Conservation (phyloP, 148 eudicot species). For the Heliamphora exappendiculata region DNA sequence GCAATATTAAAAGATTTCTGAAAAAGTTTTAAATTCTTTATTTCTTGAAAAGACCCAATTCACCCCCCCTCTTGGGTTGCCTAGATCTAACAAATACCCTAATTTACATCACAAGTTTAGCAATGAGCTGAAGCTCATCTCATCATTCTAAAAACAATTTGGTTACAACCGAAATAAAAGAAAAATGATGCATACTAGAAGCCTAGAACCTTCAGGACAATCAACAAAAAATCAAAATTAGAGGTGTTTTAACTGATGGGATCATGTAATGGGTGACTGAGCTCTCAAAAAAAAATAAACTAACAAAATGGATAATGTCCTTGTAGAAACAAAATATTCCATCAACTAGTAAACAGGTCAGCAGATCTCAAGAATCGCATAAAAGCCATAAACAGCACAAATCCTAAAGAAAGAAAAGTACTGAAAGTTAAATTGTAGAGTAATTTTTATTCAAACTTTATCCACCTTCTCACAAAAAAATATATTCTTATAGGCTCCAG, state of each 20-base stretch:
- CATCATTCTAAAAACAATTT: background rate
- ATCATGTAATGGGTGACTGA: background rate
- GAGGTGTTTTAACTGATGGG: background rate
- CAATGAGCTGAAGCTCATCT: background rate
- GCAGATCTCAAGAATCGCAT: background rate
- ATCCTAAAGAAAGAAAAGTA: background rate
- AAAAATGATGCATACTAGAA: background rate
- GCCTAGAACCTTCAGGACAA: background rate
- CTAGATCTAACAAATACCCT: too few species aligned
- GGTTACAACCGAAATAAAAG: background rate
- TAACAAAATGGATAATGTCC: background rate
- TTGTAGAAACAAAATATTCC: background rate
- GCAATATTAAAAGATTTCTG: too few species aligned
- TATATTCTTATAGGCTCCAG: background rate
- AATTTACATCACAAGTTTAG: background rate
- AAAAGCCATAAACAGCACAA: background rate
- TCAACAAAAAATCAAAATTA: background rate
- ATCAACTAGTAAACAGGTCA: background rate
- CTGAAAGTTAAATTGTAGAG: background rate
- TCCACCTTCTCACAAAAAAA: background rate
- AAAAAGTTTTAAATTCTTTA: too few species aligned
- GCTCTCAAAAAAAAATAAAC: background rate
- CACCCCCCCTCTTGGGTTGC: too few species aligned
- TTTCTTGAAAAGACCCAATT: too few species aligned
- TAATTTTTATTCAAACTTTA: background rate